phyloP scores from a whole-genome alignment of 1,284 basidiomycete species.

The Ceraceosorus bombacis region DNA sequence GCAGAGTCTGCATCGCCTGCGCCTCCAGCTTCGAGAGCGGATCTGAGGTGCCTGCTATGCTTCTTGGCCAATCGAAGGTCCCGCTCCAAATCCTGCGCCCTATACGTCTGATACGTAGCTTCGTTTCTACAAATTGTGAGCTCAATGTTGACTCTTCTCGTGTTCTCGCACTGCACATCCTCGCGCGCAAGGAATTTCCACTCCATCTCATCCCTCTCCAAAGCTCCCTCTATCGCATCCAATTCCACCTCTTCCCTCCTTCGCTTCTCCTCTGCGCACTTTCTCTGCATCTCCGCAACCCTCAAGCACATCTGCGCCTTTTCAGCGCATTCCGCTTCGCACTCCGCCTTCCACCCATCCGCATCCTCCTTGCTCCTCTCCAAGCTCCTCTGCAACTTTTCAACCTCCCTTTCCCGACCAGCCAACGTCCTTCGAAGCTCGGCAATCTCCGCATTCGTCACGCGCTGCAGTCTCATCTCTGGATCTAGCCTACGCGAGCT shows the following conservation, averaged over 20 bases:
- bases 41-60: neutral
- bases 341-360: neutral
- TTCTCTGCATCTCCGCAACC: neutral
- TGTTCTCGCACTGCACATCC: neutral
- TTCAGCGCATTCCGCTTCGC: neutral
- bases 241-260: neutral
- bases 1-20: neutral
- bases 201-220: neutral
- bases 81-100: neutral
- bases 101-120: neutral
- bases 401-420: neutral
- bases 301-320: neutral
- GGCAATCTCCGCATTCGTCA: neutral
- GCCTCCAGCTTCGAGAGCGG: neutral
- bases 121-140: neutral
- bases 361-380: neutral
- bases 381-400: neutral
- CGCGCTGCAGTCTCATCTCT: neutral
- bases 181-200: neutral
- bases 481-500: neutral
- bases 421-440: neutral
- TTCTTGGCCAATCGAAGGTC: neutral
- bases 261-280: neutral
- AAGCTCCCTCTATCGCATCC: neutral
- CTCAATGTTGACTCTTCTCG: neutral